A percentile compares a stretch with the other conserved stretches of the same genome.
These are phyloP conservation scores for Trichoderma endophyticum DNA, from an alignment of 2,329 filamentous ascomycete genomes.

Conservation along the genomic window DNA sequence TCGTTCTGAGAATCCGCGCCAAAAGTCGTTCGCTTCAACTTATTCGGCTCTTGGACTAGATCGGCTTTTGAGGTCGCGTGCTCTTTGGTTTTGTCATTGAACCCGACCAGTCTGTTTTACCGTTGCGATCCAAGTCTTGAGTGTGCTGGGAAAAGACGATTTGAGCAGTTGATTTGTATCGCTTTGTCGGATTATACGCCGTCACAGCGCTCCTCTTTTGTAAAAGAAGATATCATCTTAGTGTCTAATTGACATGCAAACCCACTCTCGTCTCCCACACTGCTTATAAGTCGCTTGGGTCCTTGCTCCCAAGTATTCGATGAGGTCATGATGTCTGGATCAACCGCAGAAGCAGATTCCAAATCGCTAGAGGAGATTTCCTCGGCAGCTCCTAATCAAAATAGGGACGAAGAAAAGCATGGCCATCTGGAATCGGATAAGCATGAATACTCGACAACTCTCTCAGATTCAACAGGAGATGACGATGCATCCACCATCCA, in stretches of 20 bases:
- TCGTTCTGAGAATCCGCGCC: neutral
- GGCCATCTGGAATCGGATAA: neutral
- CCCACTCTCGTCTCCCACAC: neutral
- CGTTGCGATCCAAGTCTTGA: neutral
- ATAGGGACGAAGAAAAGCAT: neutral
- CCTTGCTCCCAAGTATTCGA: neutral
- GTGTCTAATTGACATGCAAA: neutral
- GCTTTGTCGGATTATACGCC: neutral
- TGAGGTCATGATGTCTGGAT: neutral
- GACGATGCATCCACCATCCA: neutral
- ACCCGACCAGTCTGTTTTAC: neutral
- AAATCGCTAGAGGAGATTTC: neutral
- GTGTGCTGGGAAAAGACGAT: neutral
- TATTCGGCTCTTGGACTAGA: neutral
- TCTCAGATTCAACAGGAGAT: neutral
- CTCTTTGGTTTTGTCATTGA: neutral
- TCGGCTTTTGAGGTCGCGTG: neutral
- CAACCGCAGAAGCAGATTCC: neutral
- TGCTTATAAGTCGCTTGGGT: neutral
- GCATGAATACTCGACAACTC: neutral
- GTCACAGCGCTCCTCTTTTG: neutral
- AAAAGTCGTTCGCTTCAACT: neutral
- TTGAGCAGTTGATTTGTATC: neutral
- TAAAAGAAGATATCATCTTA: neutral
- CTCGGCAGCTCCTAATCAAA: neutral